Percentiles rank a stretch among this genome's conserved stretches.
phyloP scores from a whole-genome alignment of 2,329 filamentous ascomycete species.

The Xylaria sp. region DNA sequence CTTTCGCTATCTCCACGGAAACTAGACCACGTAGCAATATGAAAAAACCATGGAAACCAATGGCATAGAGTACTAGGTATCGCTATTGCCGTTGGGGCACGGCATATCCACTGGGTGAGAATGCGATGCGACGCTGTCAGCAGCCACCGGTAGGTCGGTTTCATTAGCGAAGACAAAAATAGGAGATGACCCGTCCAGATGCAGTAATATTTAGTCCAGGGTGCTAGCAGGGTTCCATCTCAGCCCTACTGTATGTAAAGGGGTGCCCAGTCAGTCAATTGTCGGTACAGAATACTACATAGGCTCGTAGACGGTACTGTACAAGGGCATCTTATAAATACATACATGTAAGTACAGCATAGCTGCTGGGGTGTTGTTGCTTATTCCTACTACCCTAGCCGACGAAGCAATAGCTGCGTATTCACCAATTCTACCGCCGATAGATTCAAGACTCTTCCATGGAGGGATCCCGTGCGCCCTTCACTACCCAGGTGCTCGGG shows the following conservation, averaged over 20 bases:
- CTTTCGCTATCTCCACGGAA: neutral
- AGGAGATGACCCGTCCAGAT: conserved; percentile 23
- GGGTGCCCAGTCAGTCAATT: neutral
- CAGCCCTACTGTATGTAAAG: conserved; percentile 30
- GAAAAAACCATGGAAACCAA: neutral
- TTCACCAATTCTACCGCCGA: neutral
- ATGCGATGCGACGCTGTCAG: neutral
- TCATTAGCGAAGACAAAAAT: conserved; percentile 32
- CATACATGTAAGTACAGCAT: neutral
- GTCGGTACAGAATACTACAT: neutral
- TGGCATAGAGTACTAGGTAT: neutral
- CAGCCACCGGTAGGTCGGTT: conserved; percentile 9
- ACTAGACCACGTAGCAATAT: neutral
- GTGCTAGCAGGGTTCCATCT: conserved; percentile 20
- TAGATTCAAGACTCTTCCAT: neutral
- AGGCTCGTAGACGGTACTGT: neutral
- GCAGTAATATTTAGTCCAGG: conserved; percentile 11
- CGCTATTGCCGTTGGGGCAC: neutral
- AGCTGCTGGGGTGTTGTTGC: neutral
- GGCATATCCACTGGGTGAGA: neutral
- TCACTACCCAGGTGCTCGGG: conserved; percentile 27
- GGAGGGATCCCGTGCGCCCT: conserved; percentile 19
- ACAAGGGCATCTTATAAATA: neutral
- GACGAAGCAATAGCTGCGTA: neutral
- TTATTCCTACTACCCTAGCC: neutral